Evolutionary conservation across 2,329 filamentous ascomycete genomes (phyloP), one percentile per base, ranked within the genome.

Genomic region (Diaporthe amygdali): DNA sequence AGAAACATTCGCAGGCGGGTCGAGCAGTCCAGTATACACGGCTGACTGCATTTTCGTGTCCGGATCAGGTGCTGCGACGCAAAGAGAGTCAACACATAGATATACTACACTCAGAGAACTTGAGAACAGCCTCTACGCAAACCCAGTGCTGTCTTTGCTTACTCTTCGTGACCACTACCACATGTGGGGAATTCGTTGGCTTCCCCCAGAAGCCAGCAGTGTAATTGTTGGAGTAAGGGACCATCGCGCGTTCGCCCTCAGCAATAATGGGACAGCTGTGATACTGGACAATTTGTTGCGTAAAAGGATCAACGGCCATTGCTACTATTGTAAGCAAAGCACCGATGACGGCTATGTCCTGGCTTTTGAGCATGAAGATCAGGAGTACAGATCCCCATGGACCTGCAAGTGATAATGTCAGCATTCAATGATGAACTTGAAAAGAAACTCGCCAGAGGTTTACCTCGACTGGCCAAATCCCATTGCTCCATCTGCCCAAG

Each of bases 301-400:
- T 52, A 47, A 66, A 66, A 4, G 63, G 47, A 15, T 66, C 63
- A 14, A 66, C 10, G 17, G 63, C 63, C 25, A 66, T 37, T 44
- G 47, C 47, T 10, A 41, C 22, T 10, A 66, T n/a, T 4, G 47
- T 66, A 15, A 66, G 34, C 3, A 66, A 14, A 20, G 63, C 63
- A 51, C 63, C 63, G 2, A 66, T 37, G 9, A 52, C 49, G 9
- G 47, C 63, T 7, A 66, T 14, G 22, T 41, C n/a, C 22, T 14
- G 32, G 34, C 34, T 7, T 41, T 27, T 59, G 7, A 59, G 34
- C 3, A 5, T n/a, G 3, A 44, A 25, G 2, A 66, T 39, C 47
- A 66, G n/a, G 15, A 66, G 46, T 17, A 66, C 7, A 22, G 63
- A 66, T 12, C 63, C 63, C 63, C 63, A 66, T 9, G 63, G 22